Conservation (phyloP, 2,329 filamentous ascomycete species). For the Ascochyta pisi region DNA sequence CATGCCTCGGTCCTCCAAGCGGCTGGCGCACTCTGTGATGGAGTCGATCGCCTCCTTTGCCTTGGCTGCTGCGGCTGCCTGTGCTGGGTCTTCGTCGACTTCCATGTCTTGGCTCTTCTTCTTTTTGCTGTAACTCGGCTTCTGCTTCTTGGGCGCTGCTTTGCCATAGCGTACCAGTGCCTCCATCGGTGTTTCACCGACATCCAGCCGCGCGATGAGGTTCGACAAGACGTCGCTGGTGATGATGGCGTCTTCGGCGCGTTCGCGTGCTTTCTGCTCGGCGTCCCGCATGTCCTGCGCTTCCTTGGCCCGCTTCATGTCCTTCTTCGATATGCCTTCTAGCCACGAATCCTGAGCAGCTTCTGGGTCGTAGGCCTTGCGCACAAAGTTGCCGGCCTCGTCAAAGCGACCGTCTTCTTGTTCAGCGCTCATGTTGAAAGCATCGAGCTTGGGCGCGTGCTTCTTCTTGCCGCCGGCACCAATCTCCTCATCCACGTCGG, state of each 20-base stretch:
- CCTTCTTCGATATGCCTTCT: conserved; percentile 89
- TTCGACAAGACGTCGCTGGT: conserved; percentile 75
- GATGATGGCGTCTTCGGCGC: conserved; percentile 76
- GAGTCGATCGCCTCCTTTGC: conserved; percentile 77
- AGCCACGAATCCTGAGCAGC: conserved; percentile 92
- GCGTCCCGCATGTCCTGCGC: conserved; percentile 86
- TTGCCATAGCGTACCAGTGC: conserved; percentile 82
- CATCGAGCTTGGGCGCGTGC: conserved; percentile 91
- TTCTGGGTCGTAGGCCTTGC: conserved; percentile 87
- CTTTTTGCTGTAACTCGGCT: conserved; percentile 55
- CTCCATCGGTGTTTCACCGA: conserved; percentile 85
- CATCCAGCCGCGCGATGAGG: conserved; percentile 76
- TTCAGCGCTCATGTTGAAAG: conserved; percentile 91
- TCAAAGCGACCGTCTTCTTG: conserved; percentile 94
- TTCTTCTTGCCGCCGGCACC: conserved; percentile 90
- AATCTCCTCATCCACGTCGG: conserved; percentile 82
- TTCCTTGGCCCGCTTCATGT: conserved; percentile 85
- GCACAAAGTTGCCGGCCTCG: conserved; percentile 86
- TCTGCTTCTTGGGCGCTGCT: conserved; percentile 56
- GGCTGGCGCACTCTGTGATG: conserved; percentile 90
- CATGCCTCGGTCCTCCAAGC: conserved; percentile 80
- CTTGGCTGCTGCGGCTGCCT: conserved; percentile 72
- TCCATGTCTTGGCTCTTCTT: conserved; percentile 69
- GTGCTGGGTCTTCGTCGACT: conserved; percentile 63
- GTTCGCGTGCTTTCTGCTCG: conserved; percentile 73